phyloP scores from a whole-genome alignment of 805 yeast genomes.

The Starmera amethionina region DNA sequence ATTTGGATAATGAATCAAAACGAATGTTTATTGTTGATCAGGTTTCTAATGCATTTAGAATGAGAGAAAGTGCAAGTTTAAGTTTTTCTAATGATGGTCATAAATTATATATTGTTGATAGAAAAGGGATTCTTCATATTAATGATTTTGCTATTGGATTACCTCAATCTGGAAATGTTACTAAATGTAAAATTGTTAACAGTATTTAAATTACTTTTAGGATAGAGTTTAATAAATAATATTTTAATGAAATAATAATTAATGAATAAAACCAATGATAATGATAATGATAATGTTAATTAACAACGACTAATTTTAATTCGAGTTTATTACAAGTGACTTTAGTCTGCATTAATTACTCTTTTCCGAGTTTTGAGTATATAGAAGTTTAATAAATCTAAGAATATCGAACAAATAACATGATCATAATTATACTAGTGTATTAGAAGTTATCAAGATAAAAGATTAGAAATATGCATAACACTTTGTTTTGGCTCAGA shows the following conservation, averaged over 20 bases:
- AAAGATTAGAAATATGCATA: constrained; percentile 14
- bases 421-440: too few relatives aligned
- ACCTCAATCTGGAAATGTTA: constrained; percentile 58
- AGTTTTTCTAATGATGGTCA: constrained; percentile 77
- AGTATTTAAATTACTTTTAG: too few relatives aligned
- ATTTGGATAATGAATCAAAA: constrained; percentile 45
- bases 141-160: constrained; percentile 85
- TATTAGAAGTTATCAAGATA: constrained; percentile 3
- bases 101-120: constrained; percentile 61
- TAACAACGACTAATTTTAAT: too few relatives aligned
- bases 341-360: too few relatives aligned
- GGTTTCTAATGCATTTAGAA: constrained; percentile 65
- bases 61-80: constrained; percentile 70
- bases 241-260: too few relatives aligned
- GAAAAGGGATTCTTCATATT: constrained; percentile 70
- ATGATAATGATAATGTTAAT: too few relatives aligned
- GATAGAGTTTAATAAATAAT: too few relatives aligned
- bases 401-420: too few relatives aligned
- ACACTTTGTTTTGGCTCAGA: constrained; percentile 3
- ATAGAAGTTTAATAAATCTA: too few relatives aligned
- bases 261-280: too few relatives aligned
- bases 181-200: constrained; percentile 51
- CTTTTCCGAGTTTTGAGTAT: too few relatives aligned
- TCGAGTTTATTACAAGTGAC: too few relatives aligned
- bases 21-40: constrained; percentile 51